Percentiles rank a stretch among this genome's conserved stretches.
phyloP scores from a whole-genome alignment of 352 stramenopile genomes.

The Phytopythium sindhum region DNA sequence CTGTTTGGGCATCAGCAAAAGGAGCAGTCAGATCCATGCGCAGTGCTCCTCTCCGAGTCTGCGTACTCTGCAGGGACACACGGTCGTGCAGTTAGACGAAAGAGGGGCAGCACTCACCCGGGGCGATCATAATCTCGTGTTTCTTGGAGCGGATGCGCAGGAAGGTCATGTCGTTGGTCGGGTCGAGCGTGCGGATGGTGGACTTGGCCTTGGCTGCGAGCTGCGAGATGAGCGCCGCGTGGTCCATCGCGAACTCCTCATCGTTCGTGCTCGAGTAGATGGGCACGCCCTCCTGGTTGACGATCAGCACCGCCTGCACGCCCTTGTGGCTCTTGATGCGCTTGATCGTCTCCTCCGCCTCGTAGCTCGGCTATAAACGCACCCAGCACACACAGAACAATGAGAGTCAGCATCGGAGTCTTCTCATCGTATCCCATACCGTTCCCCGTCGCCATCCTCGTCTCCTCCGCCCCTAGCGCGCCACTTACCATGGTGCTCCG shows the following conservation, averaged over 20 bases:
- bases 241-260: constrained; percentile 86
- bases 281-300: constrained; percentile 91
- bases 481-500: constrained; percentile 3
- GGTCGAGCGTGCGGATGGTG: constrained; percentile 89
- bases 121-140: constrained; percentile 93
- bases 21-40: constrained; percentile 8
- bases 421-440: background rate
- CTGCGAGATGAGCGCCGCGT: constrained; percentile 85
- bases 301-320: constrained; percentile 91
- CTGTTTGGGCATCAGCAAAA: constrained; percentile 20
- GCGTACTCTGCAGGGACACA: too few relatives aligned
- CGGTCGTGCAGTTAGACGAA: background rate
- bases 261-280: constrained; percentile 91
- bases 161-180: constrained; percentile 93
- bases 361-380: constrained; percentile 58
- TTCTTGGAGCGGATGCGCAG: constrained; percentile 92
- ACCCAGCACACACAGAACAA: background rate
- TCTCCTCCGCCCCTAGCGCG: background rate
- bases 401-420: background rate
- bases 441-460: background rate
- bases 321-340: constrained; percentile 93
- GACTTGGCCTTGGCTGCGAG: constrained; percentile 89
- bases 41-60: background rate
- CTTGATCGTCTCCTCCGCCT: constrained; percentile 95
- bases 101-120: constrained; percentile 23